Base-by-base conservation (phyloP, 1,139 yeast genomes). In the Nakaseomyces kungkrabaensis region DNA sequence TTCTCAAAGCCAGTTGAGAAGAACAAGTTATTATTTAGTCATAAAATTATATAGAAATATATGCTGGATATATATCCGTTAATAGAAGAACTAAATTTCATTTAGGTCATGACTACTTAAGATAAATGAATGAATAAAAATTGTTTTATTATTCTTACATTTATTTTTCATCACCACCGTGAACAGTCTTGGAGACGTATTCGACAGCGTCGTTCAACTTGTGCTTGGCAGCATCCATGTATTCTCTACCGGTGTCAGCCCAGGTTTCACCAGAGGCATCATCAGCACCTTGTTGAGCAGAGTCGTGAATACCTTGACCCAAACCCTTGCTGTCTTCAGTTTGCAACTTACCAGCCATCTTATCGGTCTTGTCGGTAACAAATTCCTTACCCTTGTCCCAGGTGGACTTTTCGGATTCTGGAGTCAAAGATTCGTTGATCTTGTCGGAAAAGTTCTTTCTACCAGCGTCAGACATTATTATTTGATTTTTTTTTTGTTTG, bases 401-500 rank as follows among this genome's bases (percentile, higher is more conserved):
- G 59, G 74, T 71, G 46, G 81, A 59, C 75, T 88, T 88, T 67
- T 85, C 76, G 50, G 79, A 70, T 56, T 87, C 82, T 65, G 96
- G 96, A 60, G 79, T 85, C 50, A 85, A 55, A 47, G 77, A 65
- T 75, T 86, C 95, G 51, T 73, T 50, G 56, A 78, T 71, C 72
- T 87, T 86, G 68, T 81, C 84, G 59, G 82, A 61, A 63, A 88
- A 75, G 65, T 75, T 71, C 71, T 86, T 86, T 83, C 95, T 85
- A 60, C 86, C 87, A 55, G 76, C 67, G 78, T 83, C 89, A 62
- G 88, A 79, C 89, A 83, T 83, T 58, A 27, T 59, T 41, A 27
- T 37, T 48, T 43, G 9, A 53, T 34, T 26, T 47, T 49, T 46
- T 48, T 48, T 50, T 33, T 46, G 47, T 46, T 44, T 26, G 33